Evolutionary conservation across 2,329 filamentous ascomycete genomes (phyloP).

Genomic region (Aspergillus tamarii): DNA sequence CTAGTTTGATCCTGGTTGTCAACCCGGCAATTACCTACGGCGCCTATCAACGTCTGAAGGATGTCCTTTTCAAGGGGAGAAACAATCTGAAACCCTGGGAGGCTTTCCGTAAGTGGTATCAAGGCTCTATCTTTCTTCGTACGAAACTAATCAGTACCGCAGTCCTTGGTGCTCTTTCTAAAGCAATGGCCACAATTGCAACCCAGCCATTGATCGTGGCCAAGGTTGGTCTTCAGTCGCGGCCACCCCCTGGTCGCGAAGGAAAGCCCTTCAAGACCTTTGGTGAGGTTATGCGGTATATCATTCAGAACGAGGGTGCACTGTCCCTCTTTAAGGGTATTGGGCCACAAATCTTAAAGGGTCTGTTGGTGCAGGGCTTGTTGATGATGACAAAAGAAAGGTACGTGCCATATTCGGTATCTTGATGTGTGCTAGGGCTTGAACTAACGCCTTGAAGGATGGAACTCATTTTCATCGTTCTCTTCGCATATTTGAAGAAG

Average conservation of each 20-base stretch:
- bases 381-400: conserved; percentile 99
- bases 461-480: conserved; percentile 82
- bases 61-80: conserved; percentile 76
- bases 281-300: conserved; percentile 91
- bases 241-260: conserved; percentile 78
- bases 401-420: conserved; percentile 48
- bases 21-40: conserved; percentile 98
- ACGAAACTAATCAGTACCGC: conserved; percentile 19
- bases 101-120: conserved; percentile 75
- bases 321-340: conserved; percentile 95
- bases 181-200: conserved; percentile 84
- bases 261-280: conserved; percentile 95
- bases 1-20: conserved; percentile 90
- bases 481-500: conserved; percentile 79
- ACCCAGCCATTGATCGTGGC: conserved; percentile 97
- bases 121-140: not conserved
- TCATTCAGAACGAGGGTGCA: conserved; percentile 82
- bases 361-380: conserved; percentile 88
- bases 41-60: conserved; percentile 86
- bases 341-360: conserved; percentile 89
- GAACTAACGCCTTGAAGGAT: conserved; percentile 58
- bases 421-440: not conserved
- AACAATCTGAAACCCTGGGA: conserved; percentile 77
- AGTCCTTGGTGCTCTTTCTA: conserved; percentile 93
- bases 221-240: conserved; percentile 94